Base-by-base conservation (phyloP, 208 protist species). In the Leishmania gerbilli region DNA sequence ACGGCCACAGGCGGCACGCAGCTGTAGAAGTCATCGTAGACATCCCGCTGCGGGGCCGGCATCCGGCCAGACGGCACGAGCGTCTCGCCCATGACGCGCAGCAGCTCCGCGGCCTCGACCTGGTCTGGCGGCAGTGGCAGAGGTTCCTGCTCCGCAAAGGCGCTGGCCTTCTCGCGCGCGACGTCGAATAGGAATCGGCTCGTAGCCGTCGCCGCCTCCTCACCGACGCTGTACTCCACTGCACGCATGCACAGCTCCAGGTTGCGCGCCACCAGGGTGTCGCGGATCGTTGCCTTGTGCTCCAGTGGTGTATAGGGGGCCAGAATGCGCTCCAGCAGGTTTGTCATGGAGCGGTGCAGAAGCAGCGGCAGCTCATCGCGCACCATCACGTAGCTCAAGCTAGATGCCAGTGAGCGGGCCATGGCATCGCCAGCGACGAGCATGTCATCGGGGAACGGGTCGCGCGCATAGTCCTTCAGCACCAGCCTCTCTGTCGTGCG, bases 401-500 rank as follows among this genome's bases (percentile, higher is more conserved):
- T 97, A 40, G 90, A 84, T 27, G 92, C 91, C 42, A 95, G 85
- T 9, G 94, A 96, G 81, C 94, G 94, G 7, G 87, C 82, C 94
- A 96, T 97, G 60, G 87, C 86, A 80, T 97, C 90, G 45, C 86
- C 91, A 47, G 92, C 91, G 27, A 85, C 76, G 37, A 92, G 71
- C 81, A 95, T 90, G 27, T 88, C 87, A 47, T 87, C 80, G 24
- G 78, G 55, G 86, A 99, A 95, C 21, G 90, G 83, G 87, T 99
- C 99, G 56, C 95, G 89, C 4, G 97, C 92, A 89, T 99, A 99
- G 88, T 99, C 99, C 90, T 99, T 99, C 64, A 92, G 60, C 11
- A 99, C 85, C 31, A 99, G 87, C 68, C 98, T 93, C 72, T 88
- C 88, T 15, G 99, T 96, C 45, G 99, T 99, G 65, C 78, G 80